A percentile compares a stretch with the other conserved stretches of the same genome.
These are phyloP conservation scores for Penicillium lagena DNA, from an alignment of 495 filamentous ascomycete genomes.

Conservation along the genomic window DNA sequence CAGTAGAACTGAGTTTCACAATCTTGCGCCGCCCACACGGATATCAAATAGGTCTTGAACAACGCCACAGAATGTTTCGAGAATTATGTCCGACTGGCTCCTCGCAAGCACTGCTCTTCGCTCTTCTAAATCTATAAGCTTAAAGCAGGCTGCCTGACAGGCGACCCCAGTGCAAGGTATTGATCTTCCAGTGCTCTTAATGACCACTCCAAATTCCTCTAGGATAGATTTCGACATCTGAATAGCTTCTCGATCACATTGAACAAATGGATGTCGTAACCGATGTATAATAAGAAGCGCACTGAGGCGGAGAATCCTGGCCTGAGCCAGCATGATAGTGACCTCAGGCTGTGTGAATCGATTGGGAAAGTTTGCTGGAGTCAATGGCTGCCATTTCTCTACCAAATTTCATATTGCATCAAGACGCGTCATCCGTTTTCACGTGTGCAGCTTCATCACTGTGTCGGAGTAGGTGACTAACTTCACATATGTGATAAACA, in stretches of 20 bases:
- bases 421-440: background rate
- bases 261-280: constrained; percentile 6
- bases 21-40: constrained; percentile 9
- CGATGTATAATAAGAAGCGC: constrained; percentile 12
- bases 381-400: constrained; percentile 4
- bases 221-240: constrained; percentile 4
- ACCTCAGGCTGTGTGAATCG: constrained; percentile 7
- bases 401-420: background rate
- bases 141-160: constrained; percentile 13
- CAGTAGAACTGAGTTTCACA: background rate
- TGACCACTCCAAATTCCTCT: constrained; percentile 6
- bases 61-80: constrained; percentile 7
- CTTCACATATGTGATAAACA: constrained; percentile 11
- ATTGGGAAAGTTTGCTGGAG: constrained; percentile 4
- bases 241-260: constrained; percentile 1
- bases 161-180: constrained; percentile 11
- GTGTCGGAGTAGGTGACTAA: background rate
- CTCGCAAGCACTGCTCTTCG: background rate
- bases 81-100: constrained; percentile 5
- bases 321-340: constrained; percentile 6
- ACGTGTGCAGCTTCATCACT: background rate
- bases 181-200: constrained; percentile 2
- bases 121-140: background rate
- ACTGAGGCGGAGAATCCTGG: constrained; percentile 7
- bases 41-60: background rate